Evolutionary conservation across 768 basidiomycete species (phyloP), one percentile per base, ranked within the genome.

Genomic region (Lentinula sp.): DNA sequence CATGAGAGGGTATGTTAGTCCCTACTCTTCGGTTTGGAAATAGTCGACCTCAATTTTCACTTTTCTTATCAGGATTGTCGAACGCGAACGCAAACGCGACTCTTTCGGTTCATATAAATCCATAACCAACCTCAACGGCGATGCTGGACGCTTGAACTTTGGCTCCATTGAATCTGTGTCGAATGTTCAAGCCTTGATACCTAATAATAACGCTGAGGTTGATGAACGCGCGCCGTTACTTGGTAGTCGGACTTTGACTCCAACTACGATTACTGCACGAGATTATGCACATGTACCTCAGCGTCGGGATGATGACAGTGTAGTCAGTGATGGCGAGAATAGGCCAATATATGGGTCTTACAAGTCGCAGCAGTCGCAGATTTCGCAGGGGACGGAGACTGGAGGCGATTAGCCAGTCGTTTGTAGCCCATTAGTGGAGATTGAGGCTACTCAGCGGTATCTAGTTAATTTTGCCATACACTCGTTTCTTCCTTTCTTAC

Each of bases 1-100:
- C 42, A 93, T 95, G 89, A 79, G 84, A 67, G 89, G 90, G 90
- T 91, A 36, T 39, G 81, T 72, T 13, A 10, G 20, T 32, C 20
- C 41, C 36, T 10, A 16, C 46, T 52, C n/a, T 45, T 58, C 8
- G 18, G 48, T 4, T 61, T 55, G n/a, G 15, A 18, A 33, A 8
- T 49, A 4, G 51, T 56, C 18, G n/a, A 3, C 46, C 54, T n/a
- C 28, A 41, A 10, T n/a, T 62, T 9, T 28, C 48, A 6, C 46
- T n/a, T 35, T 45, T 15, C 37, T 2, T 15, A 28, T 46, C n/a
- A 85, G 84, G 18, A 84, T 85, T 57, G 84, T 85, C 39, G 83
- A 85, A 68, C 78, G 81, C 6, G 77, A 81, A 65, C 76, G 78
- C 28, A 71, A 68, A 33, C 55, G 72, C 1, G 68, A 73, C 9